Evolutionary conservation across 1,139 yeast genomes (phyloP).

Genomic region (Lodderomyces parapsilosis): DNA sequence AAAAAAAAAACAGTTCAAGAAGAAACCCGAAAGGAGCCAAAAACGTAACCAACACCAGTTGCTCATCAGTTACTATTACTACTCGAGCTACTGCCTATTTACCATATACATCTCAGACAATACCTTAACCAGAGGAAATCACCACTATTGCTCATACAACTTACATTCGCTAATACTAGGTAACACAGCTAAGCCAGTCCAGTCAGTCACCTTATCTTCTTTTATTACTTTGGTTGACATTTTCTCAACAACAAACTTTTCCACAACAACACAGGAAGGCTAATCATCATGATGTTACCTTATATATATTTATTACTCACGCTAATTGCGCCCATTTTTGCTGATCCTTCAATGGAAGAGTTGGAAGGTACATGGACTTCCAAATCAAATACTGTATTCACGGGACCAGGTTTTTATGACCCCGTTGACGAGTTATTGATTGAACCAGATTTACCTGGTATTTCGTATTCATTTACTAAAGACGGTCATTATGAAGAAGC

Average conservation of each 20-base stretch:
- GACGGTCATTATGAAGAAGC: constrained; percentile 95
- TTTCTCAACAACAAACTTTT: no score
- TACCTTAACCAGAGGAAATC: no score
- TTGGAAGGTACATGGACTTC: constrained; percentile 94
- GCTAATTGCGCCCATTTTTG: constrained; percentile 9
- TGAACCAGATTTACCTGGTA: constrained; percentile 95
- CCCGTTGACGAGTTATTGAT: constrained; percentile 91
- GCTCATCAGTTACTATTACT: no score
- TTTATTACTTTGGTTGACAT: no score
- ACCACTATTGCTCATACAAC: no score
- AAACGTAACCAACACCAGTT: background rate
- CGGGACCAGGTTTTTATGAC: constrained; percentile 96
- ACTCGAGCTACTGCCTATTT: no score
- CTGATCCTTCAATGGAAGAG: constrained; percentile 33
- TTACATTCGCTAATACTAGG: no score
- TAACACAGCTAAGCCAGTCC: no score
- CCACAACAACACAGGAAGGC: no score
- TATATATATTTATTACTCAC: constrained; percentile 3
- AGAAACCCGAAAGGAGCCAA: background rate
- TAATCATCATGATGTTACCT: constrained; percentile 4
- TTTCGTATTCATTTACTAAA: constrained; percentile 85
- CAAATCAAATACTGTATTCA: constrained; percentile 89
- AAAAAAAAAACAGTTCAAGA: background rate
- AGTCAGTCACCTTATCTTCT: no score
- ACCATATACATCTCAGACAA: background rate